Evolutionary conservation across 2,329 filamentous ascomycete species (phyloP), one percentile per base, ranked within the genome.

Genomic region (Aureobasidium sp.): DNA sequence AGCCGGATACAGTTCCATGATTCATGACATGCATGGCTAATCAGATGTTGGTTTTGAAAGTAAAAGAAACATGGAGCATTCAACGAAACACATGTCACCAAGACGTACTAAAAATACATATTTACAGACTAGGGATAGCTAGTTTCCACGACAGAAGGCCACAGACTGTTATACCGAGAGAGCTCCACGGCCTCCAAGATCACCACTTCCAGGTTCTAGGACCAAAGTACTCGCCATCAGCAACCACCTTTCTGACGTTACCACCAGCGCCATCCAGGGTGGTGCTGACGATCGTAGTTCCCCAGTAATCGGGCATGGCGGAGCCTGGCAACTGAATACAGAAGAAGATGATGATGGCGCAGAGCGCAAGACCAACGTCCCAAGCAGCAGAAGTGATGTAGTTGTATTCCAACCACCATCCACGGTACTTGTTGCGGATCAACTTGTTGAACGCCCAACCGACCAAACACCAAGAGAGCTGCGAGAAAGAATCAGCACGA

Each of bases 381-480:
- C 95, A 78, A 2, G 88, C 90, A 0, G 90, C 90, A 62, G 86
- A 90, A 53, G 94, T 77, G 5, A 90, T 92, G 89, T 95, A 94
- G 49, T 89, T 93, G 73, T 95, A 95, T 73, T 95, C 93, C 57
- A 84, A 84, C 90, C 90, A 95, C 90, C 90, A 95, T 1, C 83
- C 85, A 23, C 78, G 79, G 23, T 83, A 85, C 29, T 85, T 79
- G 35, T 83, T 83, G 69, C 85, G 84, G 68, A 95, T 81, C 62
- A 86, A 74, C 70, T 87, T 86, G 71, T 95, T 95, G 79, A 95
- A 95, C 45, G 90, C 66, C 72, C 87, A 95, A 75, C 89, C 94
- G 15, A 95, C 88, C 8, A 94, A 75, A 0, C 86, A 88, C 89
- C 90, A 95, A 45, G 93, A 87, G 9, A 57, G 43, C 33, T 38